These are phyloP conservation scores for Hypericum androsaemum DNA, from an alignment of 345 rosid species.

Conservation along the genomic window DNA sequence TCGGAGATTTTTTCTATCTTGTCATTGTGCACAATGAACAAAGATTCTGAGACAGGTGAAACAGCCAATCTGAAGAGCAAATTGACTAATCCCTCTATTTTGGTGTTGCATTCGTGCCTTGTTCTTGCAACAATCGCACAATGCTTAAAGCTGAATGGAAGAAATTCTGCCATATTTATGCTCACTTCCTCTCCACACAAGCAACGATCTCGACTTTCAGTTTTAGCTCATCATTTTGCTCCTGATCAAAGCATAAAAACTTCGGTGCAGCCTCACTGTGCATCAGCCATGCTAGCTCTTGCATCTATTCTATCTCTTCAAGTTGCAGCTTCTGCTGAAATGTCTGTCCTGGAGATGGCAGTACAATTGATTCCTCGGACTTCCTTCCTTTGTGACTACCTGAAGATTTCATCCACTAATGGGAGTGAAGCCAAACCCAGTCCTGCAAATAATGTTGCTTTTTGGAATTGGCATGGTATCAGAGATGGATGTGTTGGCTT, in stretches of 20 bases:
- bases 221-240: conserved; percentile 59
- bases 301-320: conserved; percentile 93
- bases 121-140: conserved; percentile 71
- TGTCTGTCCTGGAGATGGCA: conserved; percentile 64
- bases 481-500: conserved; percentile 90
- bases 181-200: conserved; percentile 79
- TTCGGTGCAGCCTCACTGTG: conserved; percentile 53
- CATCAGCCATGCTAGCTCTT: conserved; percentile 89
- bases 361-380: conserved; percentile 85
- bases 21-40: conserved; percentile 39
- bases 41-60: conserved; percentile 55
- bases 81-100: conserved; percentile 40
- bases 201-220: conserved; percentile 71
- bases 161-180: conserved; percentile 79
- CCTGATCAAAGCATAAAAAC: conserved; percentile 50
- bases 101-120: conserved; percentile 60
- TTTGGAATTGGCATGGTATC: conserved; percentile 82
- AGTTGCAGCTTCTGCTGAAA: conserved; percentile 58
- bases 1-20: conserved; percentile 72
- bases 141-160: conserved; percentile 66
- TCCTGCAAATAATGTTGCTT: conserved; percentile 18
- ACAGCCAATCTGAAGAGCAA: conserved; percentile 40
- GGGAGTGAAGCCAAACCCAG: conserved; percentile 27
- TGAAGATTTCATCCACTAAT: conserved; percentile 38
- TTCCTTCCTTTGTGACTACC: conserved; percentile 64